Evolutionary conservation across 192 early-diverging fungal genomes (phyloP).

Genomic region (Funneliformis mosseae): DNA sequence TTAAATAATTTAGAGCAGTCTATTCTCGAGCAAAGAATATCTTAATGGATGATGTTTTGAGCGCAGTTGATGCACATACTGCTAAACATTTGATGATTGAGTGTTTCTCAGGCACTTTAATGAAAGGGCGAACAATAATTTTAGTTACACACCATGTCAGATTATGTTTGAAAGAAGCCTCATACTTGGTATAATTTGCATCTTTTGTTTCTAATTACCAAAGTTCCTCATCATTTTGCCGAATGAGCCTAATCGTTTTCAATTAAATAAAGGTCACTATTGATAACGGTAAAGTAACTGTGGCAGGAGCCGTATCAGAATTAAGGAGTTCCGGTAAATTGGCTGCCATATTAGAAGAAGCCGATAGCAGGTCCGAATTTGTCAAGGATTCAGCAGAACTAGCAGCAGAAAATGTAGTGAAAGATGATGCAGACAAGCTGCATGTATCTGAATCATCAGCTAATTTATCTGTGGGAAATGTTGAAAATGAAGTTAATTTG

Average conservation of each 20-base stretch:
- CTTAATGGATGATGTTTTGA: slow-evolving; percentile 86
- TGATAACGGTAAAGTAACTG: slow-evolving; percentile 3
- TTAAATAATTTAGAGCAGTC: slow-evolving; percentile 59
- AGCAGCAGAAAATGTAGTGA: background rate
- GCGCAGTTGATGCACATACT: slow-evolving; percentile 95
- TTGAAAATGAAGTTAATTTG: slow-evolving; percentile 55
- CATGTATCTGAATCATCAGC: background rate
- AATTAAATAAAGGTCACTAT: background rate
- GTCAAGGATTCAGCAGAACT: background rate
- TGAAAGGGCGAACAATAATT: slow-evolving; percentile 78
- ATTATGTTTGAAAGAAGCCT: slow-evolving; percentile 23
- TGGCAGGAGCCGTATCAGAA: slow-evolving; percentile 20
- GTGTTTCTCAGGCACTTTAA: slow-evolving; percentile 70
- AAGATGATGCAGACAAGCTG: background rate
- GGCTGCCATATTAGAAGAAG: slow-evolving; percentile 39
- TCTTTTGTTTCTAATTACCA: background rate
- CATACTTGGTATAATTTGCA: background rate
- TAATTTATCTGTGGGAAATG: slow-evolving; percentile 18
- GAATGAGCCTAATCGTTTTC: background rate
- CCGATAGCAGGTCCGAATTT: background rate
- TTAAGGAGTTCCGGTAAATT: slow-evolving; percentile 36
- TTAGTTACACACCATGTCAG: slow-evolving; percentile 89
- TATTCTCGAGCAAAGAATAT: slow-evolving; percentile 69
- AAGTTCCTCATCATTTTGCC: background rate
- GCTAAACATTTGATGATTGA: slow-evolving; percentile 78